phyloP scores from a whole-genome alignment of 2,329 filamentous ascomycete genomes.

The Metarhizium album region DNA sequence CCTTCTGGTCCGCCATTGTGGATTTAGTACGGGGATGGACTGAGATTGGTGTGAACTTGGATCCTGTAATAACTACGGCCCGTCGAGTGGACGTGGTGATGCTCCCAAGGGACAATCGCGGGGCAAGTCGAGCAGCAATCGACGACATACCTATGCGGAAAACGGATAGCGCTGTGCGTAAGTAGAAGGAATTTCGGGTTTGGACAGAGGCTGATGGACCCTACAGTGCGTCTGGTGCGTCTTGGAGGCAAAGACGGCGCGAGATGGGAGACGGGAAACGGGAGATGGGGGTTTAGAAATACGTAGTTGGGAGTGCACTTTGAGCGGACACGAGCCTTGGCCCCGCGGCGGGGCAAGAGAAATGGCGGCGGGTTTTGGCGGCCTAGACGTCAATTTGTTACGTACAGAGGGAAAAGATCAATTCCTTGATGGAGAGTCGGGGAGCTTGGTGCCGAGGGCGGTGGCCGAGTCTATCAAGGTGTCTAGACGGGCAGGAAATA shows the following conservation, averaged over 20 bases:
- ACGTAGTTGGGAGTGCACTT: background rate
- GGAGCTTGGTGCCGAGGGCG: too few species aligned
- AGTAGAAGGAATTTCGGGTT: background rate
- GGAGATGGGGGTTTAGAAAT: background rate
- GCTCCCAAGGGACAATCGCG: conserved; percentile 5
- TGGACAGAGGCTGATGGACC: background rate
- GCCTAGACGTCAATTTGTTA: conserved; percentile 1
- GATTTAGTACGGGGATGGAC: conserved; percentile 20
- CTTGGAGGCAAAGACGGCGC: background rate
- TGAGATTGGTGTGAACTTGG: conserved; percentile 21
- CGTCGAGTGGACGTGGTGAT: conserved; percentile 4
- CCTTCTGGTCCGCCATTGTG: conserved; percentile 36
- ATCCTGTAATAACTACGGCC: conserved; percentile 4
- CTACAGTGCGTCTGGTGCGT: background rate
- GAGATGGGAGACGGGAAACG: background rate
- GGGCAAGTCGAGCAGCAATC: conserved; percentile 9
- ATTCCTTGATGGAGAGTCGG: background rate
- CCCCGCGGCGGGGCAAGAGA: conserved; percentile 8
- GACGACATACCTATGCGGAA: conserved; percentile 17
- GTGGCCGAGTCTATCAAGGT: too few species aligned
- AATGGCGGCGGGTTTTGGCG: conserved; percentile 2
- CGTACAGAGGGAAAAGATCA: too few species aligned
- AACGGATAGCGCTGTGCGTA: background rate
- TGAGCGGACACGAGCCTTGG: background rate
- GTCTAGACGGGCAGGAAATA: too few species aligned